These are phyloP conservation scores for Geotrichum klebahnii DNA, from an alignment of 1,139 yeast species.

Conservation along the genomic window DNA sequence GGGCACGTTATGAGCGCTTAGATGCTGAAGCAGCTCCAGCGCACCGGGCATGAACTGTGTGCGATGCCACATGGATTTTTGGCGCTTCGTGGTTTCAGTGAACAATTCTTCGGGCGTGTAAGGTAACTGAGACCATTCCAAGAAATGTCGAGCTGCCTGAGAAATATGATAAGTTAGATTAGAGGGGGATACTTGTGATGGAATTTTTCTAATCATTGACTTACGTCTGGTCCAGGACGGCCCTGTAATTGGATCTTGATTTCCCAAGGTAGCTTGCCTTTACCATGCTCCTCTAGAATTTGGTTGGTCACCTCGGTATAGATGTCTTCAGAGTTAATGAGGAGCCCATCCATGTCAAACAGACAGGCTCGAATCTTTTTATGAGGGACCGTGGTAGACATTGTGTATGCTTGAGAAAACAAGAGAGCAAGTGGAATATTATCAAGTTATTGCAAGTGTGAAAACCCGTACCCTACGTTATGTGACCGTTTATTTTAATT, in stretches of 20 bases:
- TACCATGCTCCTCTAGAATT: constrained; percentile 61
- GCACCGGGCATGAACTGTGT: constrained; percentile 82
- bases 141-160: constrained; percentile 56
- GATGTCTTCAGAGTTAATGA: constrained; percentile 84
- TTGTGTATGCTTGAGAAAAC: too few species aligned
- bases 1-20: constrained; percentile 56
- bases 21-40: constrained; percentile 53
- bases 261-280: constrained; percentile 84
- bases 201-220: constrained; percentile 30
- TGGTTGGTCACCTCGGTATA: constrained; percentile 74
- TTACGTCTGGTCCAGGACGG: constrained; percentile 60
- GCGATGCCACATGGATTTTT: constrained; percentile 56
- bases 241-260: constrained; percentile 84
- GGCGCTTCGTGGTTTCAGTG: constrained; percentile 51
- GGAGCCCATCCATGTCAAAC: constrained; percentile 93
- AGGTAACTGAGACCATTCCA: constrained; percentile 66
- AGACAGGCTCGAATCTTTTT: constrained; percentile 66
- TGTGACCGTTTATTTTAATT: too few species aligned
- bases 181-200: not conserved
- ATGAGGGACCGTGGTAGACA: not conserved
- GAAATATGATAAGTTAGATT: too few species aligned
- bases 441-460: too few species aligned
- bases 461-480: too few species aligned
- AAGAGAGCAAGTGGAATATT: too few species aligned
- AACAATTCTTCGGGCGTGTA: constrained; percentile 60